Evolutionary conservation across 2,329 filamentous ascomycete genomes (phyloP).

Genomic region (Monosporascus sp.): DNA sequence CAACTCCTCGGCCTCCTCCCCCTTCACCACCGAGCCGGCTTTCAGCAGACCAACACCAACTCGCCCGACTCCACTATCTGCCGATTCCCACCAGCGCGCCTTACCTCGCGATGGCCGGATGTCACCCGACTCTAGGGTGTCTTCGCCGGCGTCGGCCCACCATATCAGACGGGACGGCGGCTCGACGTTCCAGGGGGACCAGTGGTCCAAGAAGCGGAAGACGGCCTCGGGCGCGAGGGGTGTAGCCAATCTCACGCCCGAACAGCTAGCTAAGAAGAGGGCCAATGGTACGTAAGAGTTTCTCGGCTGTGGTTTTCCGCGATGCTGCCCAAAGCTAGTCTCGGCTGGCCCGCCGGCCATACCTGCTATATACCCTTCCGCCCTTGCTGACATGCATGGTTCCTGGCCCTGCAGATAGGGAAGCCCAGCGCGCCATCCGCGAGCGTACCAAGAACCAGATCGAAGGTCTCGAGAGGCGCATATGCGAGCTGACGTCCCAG

Average conservation of each 20-base stretch:
- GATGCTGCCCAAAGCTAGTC: too few relatives aligned
- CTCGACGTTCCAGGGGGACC: constrained; percentile 15
- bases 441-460: constrained; percentile 79
- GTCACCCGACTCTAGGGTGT: constrained; percentile 18
- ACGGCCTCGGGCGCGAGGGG: constrained; percentile 40
- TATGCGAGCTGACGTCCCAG: constrained; percentile 70
- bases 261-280: constrained; percentile 66
- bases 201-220: constrained; percentile 41
- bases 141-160: constrained; percentile 5
- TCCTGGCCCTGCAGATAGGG: constrained; percentile 54
- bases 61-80: neutral
- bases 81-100: constrained; percentile 17
- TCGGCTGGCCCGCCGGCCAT: too few relatives aligned
- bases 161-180: constrained; percentile 1
- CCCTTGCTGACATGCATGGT: constrained; percentile 6
- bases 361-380: too few relatives aligned
- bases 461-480: constrained; percentile 65
- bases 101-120: constrained; percentile 16
- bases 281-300: constrained; percentile 44
- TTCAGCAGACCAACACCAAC: neutral
- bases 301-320: neutral
- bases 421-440: constrained; percentile 79
- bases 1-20: neutral
- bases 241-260: constrained; percentile 62
- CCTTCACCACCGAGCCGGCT: neutral